Evolutionary conservation across 2,329 filamentous ascomycete species (phyloP), one percentile per base, ranked within the genome.

Genomic region (Alternaria gaisen): DNA sequence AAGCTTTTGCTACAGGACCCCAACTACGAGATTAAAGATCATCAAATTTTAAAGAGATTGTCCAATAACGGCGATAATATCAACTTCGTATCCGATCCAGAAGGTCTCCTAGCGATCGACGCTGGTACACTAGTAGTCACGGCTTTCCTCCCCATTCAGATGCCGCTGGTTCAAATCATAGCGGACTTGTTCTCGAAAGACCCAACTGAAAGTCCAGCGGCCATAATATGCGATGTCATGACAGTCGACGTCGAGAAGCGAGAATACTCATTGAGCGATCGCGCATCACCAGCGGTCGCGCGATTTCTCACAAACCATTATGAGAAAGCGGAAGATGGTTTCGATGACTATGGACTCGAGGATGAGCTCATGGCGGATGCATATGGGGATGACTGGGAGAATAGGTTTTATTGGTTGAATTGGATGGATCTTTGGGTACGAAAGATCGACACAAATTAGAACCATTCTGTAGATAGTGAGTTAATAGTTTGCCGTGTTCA

Each of bases 1-100:
- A 18, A 56, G 12, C 52, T 71, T n/a, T 40, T 70, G 6, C 43
- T 64, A 2, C 67, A 71, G 28, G 67, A 71, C 34, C 70, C 70
- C 1, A 53, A 41, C 24, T 71, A 71, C 48, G 38, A 41, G 10
- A 9, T 28, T 0, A 56, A 47, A 18, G 70, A 67, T 20, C 18
- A 34, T 7, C 5, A 50, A 4, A 53, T 69, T 0, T 36, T 66
- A 4, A 38, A 28, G 22, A 28, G 53, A 11, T 20, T 64, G 0
- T 53, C 22, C 14, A 8, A 12, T 1, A 20, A 51, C 5, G 20
- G 40, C 3, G 38, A 40, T 5, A 24, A 20, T 5, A 40, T 65
- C 10, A 20, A 4, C 14, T 66, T 67, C 32, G 58, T 58, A 3
- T 53, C 41, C 1, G 65, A 71, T 50, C 70, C 68, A 10, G 58